Base-by-base conservation (phyloP, 495 filamentous ascomycete species). In the Annulohypoxylon maeteangense region DNA sequence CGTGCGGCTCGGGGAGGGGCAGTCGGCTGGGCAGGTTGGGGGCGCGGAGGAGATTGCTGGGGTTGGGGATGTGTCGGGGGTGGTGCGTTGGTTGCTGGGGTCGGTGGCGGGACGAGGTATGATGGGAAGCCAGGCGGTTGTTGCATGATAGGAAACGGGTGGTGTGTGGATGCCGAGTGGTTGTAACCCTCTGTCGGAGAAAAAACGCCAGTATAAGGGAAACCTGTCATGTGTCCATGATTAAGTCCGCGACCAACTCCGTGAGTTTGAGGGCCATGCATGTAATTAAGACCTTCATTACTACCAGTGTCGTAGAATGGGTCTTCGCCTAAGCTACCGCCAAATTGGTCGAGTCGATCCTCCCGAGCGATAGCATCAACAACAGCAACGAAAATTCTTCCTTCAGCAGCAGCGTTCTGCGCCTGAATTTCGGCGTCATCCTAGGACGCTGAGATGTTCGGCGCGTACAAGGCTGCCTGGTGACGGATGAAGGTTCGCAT, bases 371-470 rank as follows among this genome's bases (percentile, higher is more conserved):
- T 45, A 16, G 60, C 65, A 4, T 38, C 23, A 8, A 44, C 7
- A 8, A 68, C 40, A 0, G 42, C 55, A 0, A 11, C 31, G 25
- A 65, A 61, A 23, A 68, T 36, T 27, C 50, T 27, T 2, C 61
- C 48, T 10, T 65, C 60, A 14, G 65, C 65, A 22, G 61, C 32
- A 32, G 47, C 27, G 25, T 55, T 73, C 14, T 50, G 65, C 8
- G 47, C 65, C 23, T 55, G 38, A 23, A 62, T 50, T 40, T 73
- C 70, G 11, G 38, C 61, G 18, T 47, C 32, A 48, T 57, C 57
- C 70, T 73, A 73, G 56, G 48, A 68, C 20, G 65, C 65, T 12
- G 65, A 65, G 61, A 73, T 55, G n/a, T 32, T 25, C 4, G 70
- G 70, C 1, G 65, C 56, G 40, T 68, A 48, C 27, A 47, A 1